Evolutionary conservation across 2,329 filamentous ascomycete genomes (phyloP), one percentile per base, ranked within the genome.

Genomic region (Claviceps citrina): DNA sequence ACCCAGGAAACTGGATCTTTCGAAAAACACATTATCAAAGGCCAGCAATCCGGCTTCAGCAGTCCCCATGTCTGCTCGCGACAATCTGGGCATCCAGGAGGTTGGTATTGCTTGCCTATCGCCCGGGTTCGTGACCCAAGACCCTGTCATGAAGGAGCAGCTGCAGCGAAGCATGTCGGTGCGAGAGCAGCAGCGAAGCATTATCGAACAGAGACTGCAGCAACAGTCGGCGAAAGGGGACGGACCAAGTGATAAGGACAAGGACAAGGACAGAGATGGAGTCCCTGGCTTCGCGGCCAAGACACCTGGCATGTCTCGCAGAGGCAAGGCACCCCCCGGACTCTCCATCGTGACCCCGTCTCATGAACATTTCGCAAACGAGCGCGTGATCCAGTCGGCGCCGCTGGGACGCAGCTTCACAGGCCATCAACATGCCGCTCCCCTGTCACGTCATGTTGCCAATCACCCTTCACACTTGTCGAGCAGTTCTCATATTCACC

Each of bases 111-210:
- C 89, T 31, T 98, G 91, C 54, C 68, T 98, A 41, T 96, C 91
- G 2, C 91, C 91, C 0, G 91, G 91, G 40, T 96, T 98, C 54
- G 79, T 93, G 49, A 96, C 91, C 13, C 84, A 96, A 52, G 86
- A 98, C 60, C 89, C 91, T n/a, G 74, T 82, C 16, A 93, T 95
- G 85, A 81, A 91, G 55, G 85, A 94, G 61, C 87, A 96, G 60
- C 67, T 98, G 39, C 86, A 96, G 62, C 78, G 89, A 50, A 96
- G 91, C 61, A 76, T 95, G 61, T 86, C 83, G 34, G 87, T 98
- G 24, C 73, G 87, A 47, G 89, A 98, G 50, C 85, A 94, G 57
- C 91, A 98, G 61, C 74, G 89, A 49, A 83, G 85, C 48, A 89
- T 98, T 49, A 98, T 98, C 51, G 91, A 96, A 62, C 79, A 84